These are phyloP conservation scores for Geum urbanum DNA, from an alignment of 306 rosid genomes.

Conservation along the genomic window DNA sequence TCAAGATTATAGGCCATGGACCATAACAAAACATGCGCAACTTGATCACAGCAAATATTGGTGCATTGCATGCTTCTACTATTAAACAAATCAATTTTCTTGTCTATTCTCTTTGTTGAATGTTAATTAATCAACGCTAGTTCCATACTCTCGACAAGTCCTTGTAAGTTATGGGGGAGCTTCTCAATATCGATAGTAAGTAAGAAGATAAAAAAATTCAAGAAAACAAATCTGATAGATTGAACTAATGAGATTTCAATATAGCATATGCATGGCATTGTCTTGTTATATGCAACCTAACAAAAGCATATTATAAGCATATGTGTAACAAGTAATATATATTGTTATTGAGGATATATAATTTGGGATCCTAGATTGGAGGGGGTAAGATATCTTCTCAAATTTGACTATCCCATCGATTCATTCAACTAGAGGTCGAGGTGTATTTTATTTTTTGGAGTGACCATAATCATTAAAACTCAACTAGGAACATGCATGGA, in stretches of 20 bases:
- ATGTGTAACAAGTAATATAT: not conserved
- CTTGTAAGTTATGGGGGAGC: slow-evolving; percentile 31
- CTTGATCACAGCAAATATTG: slow-evolving; percentile 10
- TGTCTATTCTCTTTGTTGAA: slow-evolving; percentile 1
- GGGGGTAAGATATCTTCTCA: slow-evolving; percentile 31
- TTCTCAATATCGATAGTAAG: slow-evolving; percentile 33
- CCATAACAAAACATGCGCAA: not conserved
- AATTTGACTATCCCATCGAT: slow-evolving; percentile 21
- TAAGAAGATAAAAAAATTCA: slow-evolving; percentile 15
- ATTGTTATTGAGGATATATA: not conserved
- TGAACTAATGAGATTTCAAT: slow-evolving; percentile 21
- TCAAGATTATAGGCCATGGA: slow-evolving; percentile 1
- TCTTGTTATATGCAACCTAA: slow-evolving; percentile 34
- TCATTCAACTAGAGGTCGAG: not conserved
- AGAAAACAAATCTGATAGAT: slow-evolving; percentile 11
- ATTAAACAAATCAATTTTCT: not conserved
- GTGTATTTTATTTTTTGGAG: not conserved
- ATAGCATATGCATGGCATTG: slow-evolving; percentile 49
- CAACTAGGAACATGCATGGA: slow-evolving; percentile 1
- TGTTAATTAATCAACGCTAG: not conserved
- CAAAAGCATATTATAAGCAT: slow-evolving; percentile 1
- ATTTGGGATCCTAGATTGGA: slow-evolving; percentile 26
- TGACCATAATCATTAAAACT: slow-evolving; percentile 15
- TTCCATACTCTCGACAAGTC: slow-evolving; percentile 31
- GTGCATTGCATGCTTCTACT: slow-evolving; percentile 9